A percentile compares a stretch with the other conserved stretches of the same genome.
phyloP scores from a whole-genome alignment of 495 filamentous ascomycete species.

The Xylaria castorea region DNA sequence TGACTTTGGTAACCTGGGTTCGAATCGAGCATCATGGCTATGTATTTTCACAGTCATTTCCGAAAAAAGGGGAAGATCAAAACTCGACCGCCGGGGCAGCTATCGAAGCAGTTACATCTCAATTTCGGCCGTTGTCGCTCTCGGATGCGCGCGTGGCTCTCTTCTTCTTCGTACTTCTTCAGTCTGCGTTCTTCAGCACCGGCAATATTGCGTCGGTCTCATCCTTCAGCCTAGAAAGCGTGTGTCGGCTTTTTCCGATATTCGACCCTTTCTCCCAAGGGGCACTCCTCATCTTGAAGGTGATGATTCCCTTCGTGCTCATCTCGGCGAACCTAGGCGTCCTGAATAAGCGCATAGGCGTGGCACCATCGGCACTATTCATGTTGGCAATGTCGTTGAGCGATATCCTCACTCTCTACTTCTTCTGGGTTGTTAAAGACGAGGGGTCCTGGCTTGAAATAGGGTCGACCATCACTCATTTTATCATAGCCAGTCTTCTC shows the following conservation, averaged over 20 bases:
- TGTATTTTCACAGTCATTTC: conserved; percentile 52
- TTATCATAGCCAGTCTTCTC: conserved; percentile 85
- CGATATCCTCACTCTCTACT: conserved; percentile 92
- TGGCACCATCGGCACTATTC: conserved; percentile 85
- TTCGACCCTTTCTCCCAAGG: conserved; percentile 95
- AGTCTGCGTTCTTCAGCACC: conserved; percentile 96
- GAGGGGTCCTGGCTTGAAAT: conserved; percentile 98
- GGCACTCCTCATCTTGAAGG: conserved; percentile 84
- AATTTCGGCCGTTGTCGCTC: conserved; percentile 76
- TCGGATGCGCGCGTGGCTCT: conserved; percentile 85
- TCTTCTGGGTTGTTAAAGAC: conserved; percentile 97
- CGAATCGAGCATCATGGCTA: conserved; percentile 84
- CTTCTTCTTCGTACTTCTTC: conserved; percentile 94
- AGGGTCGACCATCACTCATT: conserved; percentile 93
- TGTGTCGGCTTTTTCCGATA: conserved; percentile 88
- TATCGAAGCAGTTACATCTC: conserved; percentile 27
- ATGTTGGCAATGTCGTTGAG: conserved; percentile 94
- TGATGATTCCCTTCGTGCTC: conserved; percentile 92
- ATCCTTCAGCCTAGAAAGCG: conserved; percentile 91
- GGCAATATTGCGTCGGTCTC: conserved; percentile 96
- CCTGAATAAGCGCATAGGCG: conserved; percentile 82
- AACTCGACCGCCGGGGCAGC: conserved; percentile 34
- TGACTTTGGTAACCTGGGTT: conserved; percentile 87
- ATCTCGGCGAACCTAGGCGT: conserved; percentile 94
- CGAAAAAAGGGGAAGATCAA: conserved; percentile 33